A percentile compares a stretch with the other conserved stretches of the same genome.
phyloP scores from a whole-genome alignment of 805 yeast species.

The Schwanniomyces pseudopolymorphus region DNA sequence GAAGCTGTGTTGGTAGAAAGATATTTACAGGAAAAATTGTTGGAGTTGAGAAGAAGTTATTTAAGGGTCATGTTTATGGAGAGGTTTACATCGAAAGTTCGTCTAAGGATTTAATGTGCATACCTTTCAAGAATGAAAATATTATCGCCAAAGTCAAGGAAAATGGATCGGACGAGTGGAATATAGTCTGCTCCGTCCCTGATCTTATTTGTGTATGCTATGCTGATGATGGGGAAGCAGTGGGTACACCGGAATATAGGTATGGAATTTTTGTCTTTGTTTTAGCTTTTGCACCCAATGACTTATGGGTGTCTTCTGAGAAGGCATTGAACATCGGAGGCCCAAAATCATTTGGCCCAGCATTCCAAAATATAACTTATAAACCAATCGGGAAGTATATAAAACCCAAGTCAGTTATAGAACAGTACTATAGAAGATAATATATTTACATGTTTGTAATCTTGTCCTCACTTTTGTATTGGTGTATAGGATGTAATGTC shows the following conservation, averaged over 20 bases:
- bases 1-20: conserved; percentile 22
- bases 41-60: conserved; percentile 40
- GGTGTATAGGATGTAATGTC: not conserved
- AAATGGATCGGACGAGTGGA: conserved; percentile 15
- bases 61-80: conserved; percentile 47
- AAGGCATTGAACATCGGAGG: conserved; percentile 43
- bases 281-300: conserved; percentile 36
- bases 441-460: too few relatives aligned
- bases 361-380: conserved; percentile 34
- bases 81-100: conserved; percentile 35
- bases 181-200: conserved; percentile 44
- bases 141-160: conserved; percentile 29
- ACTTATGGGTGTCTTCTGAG: conserved; percentile 34
- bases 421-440: too few relatives aligned
- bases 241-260: conserved; percentile 49
- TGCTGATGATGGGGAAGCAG: conserved; percentile 44
- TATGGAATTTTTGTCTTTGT: conserved; percentile 47
- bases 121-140: conserved; percentile 52
- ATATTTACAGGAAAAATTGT: conserved; percentile 42
- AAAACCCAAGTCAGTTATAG: conserved; percentile 39
- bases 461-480: not conserved
- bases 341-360: conserved; percentile 33
- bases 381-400: conserved; percentile 34
- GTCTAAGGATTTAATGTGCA: conserved; percentile 13
- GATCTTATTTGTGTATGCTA: conserved; percentile 45